Evolutionary conservation across 2,329 filamentous ascomycete species (phyloP).

Genomic region (Colletotrichum nymphaeae): DNA sequence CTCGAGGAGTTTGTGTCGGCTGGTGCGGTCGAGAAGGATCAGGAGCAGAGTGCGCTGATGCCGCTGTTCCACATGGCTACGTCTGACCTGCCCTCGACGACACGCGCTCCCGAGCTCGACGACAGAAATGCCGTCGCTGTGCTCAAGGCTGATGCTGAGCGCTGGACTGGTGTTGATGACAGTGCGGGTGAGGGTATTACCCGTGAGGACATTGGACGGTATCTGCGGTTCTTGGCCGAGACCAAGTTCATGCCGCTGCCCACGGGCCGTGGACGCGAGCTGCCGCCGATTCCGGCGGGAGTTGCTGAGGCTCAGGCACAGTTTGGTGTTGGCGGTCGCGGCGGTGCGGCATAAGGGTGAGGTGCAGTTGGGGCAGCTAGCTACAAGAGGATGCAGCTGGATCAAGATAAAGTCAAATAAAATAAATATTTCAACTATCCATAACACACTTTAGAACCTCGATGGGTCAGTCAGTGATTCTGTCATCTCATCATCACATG

Average conservation of each 20-base stretch:
- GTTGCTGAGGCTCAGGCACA: slow-evolving; percentile 39
- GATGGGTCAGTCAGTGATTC: no score
- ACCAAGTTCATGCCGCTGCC: slow-evolving; percentile 45
- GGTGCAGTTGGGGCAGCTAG: not conserved
- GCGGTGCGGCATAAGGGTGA: not conserved
- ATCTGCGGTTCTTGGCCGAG: slow-evolving; percentile 44
- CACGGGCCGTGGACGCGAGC: slow-evolving; percentile 41
- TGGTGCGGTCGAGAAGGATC: slow-evolving; percentile 56
- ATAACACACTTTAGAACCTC: no score
- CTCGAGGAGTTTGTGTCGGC: slow-evolving; percentile 75
- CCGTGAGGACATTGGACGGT: slow-evolving; percentile 41
- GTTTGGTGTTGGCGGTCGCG: slow-evolving; percentile 39
- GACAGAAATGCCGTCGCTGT: slow-evolving; percentile 72
- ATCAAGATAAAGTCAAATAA: not conserved
- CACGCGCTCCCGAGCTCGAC: slow-evolving; percentile 79
- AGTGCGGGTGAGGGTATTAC: slow-evolving; percentile 55
- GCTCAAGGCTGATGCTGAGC: slow-evolving; percentile 67
- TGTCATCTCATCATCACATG: no score
- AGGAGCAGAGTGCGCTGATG: slow-evolving; percentile 57
- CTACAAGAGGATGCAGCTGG: not conserved
- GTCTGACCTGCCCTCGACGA: slow-evolving; percentile 74
- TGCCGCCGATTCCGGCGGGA: slow-evolving; percentile 39
- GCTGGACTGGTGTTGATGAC: slow-evolving; percentile 69
- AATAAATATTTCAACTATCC: not conserved
- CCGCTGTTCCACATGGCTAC: slow-evolving; percentile 80